Base-by-base conservation (phyloP, 2,329 filamentous ascomycete species). In the Exophiala sp. region DNA sequence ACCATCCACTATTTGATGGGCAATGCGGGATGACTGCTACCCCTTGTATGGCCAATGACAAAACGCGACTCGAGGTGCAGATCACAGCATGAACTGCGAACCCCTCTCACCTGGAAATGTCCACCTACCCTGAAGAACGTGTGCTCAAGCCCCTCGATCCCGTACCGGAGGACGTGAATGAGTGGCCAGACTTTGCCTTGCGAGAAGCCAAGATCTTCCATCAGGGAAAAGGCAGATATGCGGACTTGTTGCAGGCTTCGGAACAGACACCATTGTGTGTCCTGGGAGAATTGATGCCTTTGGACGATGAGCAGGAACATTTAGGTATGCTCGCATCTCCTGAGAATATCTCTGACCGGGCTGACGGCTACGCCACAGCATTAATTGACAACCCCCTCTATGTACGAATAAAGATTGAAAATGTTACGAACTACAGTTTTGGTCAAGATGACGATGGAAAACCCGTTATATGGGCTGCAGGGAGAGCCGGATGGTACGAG, bases 401-500 rank as follows among this genome's bases (percentile, higher is more conserved):
- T 43, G 50, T 50, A 18, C 67, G 70, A 47, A 68, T 75, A 44
- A 66, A 73, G 40, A 69, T 75, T 50, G 68, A 73, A 30, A 70
- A 74, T 57, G 70, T 75, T 29, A 74, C 69, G 23, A 70, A 72
- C 43, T 75, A 70, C 60, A 71, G 71, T 40, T 75, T 74, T 58
- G 72, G 72, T 14, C 71, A 74, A 55, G 68, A 77, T 59, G 73
- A 74, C 40, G 76, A 81, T 62, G 77, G 76, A 10, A 73, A 73
- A 32, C 69, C 78, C 39, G 72, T 74, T 18, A 69, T 83, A 37
- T 83, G 81, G 80, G 79, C 80, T 16, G 74, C 77, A 42, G 80
- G 81, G 27, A 69, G 73, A 54, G 77, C 80, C 32, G 81, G 81
- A 47, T 83, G 80, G 80, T 83, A 79, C 61, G 73, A 74, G 45